These are phyloP conservation scores for Pythium aristosporum DNA, from an alignment of 352 stramenopile genomes.

Conservation along the genomic window DNA sequence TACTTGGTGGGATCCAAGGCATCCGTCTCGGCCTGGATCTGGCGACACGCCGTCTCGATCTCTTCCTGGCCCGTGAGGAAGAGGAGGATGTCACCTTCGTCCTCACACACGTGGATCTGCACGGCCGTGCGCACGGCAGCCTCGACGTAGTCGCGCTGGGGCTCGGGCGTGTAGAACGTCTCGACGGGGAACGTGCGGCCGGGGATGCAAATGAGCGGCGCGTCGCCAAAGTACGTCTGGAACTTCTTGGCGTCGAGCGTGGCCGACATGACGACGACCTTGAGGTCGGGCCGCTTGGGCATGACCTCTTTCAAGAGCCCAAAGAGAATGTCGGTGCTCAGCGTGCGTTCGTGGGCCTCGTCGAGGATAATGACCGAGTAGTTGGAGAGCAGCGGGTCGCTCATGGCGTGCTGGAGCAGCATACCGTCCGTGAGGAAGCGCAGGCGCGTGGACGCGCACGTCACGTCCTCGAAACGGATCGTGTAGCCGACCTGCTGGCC, in stretches of 20 bases:
- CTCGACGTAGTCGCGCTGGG: conserved; percentile 98
- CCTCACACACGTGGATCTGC: conserved; percentile 98
- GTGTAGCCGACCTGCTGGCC: conserved; percentile 98
- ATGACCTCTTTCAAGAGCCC: conserved; percentile 97
- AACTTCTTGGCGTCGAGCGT: conserved; percentile 98
- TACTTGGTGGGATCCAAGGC: conserved; percentile 62
- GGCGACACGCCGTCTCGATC: conserved; percentile 89
- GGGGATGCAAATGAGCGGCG: conserved; percentile 93
- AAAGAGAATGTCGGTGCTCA: conserved; percentile 98
- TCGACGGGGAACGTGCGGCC: conserved; percentile 98
- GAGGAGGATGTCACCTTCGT: conserved; percentile 96
- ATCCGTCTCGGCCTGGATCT: conserved; percentile 74
- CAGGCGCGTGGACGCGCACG: conserved; percentile 74
- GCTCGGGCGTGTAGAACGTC: conserved; percentile 97
- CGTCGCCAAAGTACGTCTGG: conserved; percentile 93
- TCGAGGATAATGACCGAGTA: conserved; percentile 98
- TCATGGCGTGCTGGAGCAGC: conserved; percentile 97
- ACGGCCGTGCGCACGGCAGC: conserved; percentile 80
- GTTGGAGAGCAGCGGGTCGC: conserved; percentile 92
- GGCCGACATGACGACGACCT: conserved; percentile 98
- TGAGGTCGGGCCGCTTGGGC: conserved; percentile 93
- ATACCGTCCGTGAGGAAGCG: conserved; percentile 91
- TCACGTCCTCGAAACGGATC: conserved; percentile 99
- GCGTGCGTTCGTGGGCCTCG: conserved; percentile 97
- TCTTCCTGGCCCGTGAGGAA: conserved; percentile 99